Base-by-base conservation (phyloP, 495 filamentous ascomycete species). In the Xylaria flabelliformis region DNA sequence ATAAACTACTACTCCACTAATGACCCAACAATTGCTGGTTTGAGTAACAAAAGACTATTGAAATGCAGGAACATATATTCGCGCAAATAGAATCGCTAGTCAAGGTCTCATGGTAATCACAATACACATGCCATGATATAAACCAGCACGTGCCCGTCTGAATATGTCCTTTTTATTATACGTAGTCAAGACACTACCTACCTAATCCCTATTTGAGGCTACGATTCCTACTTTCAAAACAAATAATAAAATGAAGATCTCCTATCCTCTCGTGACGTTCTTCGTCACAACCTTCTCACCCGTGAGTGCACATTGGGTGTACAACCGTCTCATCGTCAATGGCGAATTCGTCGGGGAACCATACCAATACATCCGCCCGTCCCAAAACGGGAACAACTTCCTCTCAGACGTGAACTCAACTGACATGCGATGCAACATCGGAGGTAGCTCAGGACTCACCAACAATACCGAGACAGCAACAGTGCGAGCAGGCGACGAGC, bases 401-500 rank as follows among this genome's bases (percentile, higher is more conserved):
- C 80, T 85, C 7, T 78, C 67, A 0, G 53, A 78, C 55, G 77
- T 81, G 7, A 80, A 75, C 58, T 74, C 69, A 12, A 77, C 76
- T 5, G 80, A 80, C 62, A 75, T 84, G 39, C 72, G 81, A 29
- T 84, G 82, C 74, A 82, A 78, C 32, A 71, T 68, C 7, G 73
- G 73, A 17, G 72, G 70, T 19, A 12, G 19, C 19, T 46, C 69
- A 3, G 58, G 58, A 15, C 0, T 39, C 4, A 1, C 29, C 26
- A 61, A 61, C 58, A 39, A 61, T 5, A 44, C 68, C 15, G 68
- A 62, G 34, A 74, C 63, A 1, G 61, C 59, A 19, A 53, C 73
- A 2, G 76, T 81, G 12, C 65, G 59, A 32, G 76, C 81, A 10
- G 79, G 81, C 62, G 66, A 74, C 48, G 77, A 67, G 10, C 69